Evolutionary conservation across 805 yeast genomes (phyloP).

Genomic region (Nakazawaea ambrosiae): DNA sequence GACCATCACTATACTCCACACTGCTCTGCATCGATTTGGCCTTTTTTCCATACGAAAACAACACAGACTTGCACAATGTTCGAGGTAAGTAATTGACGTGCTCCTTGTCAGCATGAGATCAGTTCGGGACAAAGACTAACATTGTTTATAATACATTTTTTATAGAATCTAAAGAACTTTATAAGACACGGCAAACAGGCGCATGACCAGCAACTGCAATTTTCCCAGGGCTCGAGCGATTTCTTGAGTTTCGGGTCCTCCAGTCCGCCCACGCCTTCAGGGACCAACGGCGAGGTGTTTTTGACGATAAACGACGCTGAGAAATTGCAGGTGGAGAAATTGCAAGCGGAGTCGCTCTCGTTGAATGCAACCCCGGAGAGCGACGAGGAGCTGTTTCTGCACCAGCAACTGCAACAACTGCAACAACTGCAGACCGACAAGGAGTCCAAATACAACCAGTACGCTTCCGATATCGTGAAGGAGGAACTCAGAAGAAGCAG

Average conservation of each 20-base stretch:
- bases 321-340: background rate
- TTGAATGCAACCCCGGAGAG: too few relatives aligned
- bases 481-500: slow-evolving; percentile 23
- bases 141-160: too few relatives aligned
- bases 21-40: too few relatives aligned
- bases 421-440: slow-evolving; percentile 13
- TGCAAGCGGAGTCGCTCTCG: too few relatives aligned
- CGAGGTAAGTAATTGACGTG: too few relatives aligned
- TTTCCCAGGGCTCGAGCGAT: slow-evolving; percentile 3
- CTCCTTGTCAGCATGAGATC: too few relatives aligned
- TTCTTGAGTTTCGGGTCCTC: slow-evolving; percentile 2
- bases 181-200: slow-evolving; percentile 37
- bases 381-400: background rate
- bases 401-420: background rate
- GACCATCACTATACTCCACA: too few relatives aligned
- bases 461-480: slow-evolving; percentile 25
- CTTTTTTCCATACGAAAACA: too few relatives aligned
- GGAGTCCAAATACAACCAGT: slow-evolving; percentile 21
- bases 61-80: too few relatives aligned
- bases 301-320: slow-evolving; percentile 2
- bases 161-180: slow-evolving; percentile 32
- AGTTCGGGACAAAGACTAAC: too few relatives aligned
- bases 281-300: background rate
- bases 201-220: slow-evolving; percentile 12
- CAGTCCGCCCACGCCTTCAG: background rate